These are phyloP conservation scores for Solanum tarapatanum DNA, from an alignment of 257 asterid species.

Conservation along the genomic window DNA sequence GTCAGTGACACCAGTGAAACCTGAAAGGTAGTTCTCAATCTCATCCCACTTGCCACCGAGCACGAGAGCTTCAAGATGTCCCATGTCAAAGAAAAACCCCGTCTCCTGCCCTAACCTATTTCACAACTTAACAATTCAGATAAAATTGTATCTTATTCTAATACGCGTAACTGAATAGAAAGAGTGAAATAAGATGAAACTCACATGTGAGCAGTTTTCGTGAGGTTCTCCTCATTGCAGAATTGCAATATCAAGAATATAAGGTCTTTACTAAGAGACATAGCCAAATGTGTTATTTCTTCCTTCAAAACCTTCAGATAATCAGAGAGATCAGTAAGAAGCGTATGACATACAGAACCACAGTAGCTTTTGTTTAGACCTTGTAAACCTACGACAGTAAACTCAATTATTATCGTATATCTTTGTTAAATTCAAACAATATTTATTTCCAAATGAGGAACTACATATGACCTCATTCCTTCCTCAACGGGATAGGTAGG, in stretches of 20 bases:
- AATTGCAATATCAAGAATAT: slow-evolving; percentile 59
- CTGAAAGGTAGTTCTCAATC: slow-evolving; percentile 46
- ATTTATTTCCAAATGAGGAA: background rate
- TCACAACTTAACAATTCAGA: background rate
- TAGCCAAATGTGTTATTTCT: background rate
- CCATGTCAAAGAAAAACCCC: slow-evolving; percentile 47
- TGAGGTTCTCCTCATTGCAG: slow-evolving; percentile 55
- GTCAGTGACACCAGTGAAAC: slow-evolving; percentile 39
- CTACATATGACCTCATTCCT: background rate
- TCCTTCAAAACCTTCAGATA: slow-evolving; percentile 3
- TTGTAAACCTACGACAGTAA: background rate
- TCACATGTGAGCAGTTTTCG: slow-evolving; percentile 57
- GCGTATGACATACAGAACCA: background rate
- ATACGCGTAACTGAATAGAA: background rate
- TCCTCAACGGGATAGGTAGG: background rate
- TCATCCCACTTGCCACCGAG: slow-evolving; percentile 45
- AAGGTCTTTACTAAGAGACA: slow-evolving; percentile 52
- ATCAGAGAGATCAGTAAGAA: background rate
- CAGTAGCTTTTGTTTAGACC: background rate
- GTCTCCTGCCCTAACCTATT: slow-evolving; percentile 74
- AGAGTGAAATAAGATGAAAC: slow-evolving; percentile 3
- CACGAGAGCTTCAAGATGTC: slow-evolving; percentile 42
- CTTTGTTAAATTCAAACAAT: background rate
- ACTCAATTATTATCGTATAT: background rate
- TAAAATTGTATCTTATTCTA: background rate